Conservation (phyloP, 345 rosid genomes). For the Turnera subulata region DNA sequence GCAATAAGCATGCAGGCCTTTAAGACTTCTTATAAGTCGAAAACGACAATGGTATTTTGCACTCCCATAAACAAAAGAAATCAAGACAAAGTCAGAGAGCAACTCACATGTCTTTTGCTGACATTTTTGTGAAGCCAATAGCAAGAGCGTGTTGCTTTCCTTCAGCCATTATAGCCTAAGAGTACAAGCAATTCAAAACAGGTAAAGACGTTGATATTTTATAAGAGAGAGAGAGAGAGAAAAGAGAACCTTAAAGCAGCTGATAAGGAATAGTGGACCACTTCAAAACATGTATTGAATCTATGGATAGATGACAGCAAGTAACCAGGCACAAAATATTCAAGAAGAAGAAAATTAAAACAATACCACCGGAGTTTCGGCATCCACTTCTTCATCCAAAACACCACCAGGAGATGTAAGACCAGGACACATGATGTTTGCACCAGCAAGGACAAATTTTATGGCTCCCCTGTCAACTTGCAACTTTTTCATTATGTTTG, state of each 20-base stretch:
- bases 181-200: conserved; percentile 15
- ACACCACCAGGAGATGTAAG: conserved; percentile 97
- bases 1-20: no score
- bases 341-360: neutral
- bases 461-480: conserved; percentile 99
- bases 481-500: conserved; percentile 86
- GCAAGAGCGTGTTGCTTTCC: conserved; percentile 99
- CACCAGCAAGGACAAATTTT: conserved; percentile 92
- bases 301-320: neutral
- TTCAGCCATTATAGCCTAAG: conserved; percentile 96
- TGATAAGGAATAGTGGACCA: neutral
- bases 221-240: neutral
- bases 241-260: neutral
- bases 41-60: no score
- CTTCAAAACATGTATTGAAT: neutral
- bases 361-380: conserved; percentile 93
- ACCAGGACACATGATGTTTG: conserved; percentile 99
- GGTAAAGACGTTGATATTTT: neutral
- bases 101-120: conserved; percentile 97
- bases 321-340: neutral
- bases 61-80: no score
- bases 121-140: conserved; percentile 96
- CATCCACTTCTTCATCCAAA: conserved; percentile 83
- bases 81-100: neutral
- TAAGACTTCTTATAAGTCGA: no score